Conservation (phyloP, 768 basidiomycete species). For the Pisolithus tinctorius region DNA sequence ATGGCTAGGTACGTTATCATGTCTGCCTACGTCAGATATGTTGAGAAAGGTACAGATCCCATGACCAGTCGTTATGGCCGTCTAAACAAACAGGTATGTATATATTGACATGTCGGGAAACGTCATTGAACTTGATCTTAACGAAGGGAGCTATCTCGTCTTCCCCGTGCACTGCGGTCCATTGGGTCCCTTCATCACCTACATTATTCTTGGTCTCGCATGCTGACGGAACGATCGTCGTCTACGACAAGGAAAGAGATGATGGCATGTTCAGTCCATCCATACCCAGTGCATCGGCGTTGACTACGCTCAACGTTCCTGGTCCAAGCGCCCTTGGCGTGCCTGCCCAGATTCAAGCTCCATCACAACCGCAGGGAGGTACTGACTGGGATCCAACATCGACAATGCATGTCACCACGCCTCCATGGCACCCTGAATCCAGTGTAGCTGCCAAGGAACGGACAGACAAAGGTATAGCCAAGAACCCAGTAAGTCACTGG, state of each 20-base stretch:
- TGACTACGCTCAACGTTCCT: conserved; percentile 17
- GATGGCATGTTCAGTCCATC: conserved; percentile 70
- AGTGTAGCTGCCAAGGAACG: conserved; percentile 25
- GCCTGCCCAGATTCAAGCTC: conserved; percentile 21
- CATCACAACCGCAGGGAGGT: conserved; percentile 20
- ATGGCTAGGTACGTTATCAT: conserved; percentile 72
- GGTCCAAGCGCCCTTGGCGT: conserved; percentile 12
- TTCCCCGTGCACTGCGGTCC: conserved; percentile 82
- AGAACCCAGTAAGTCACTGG: conserved; percentile 93
- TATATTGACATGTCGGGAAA: background rate
- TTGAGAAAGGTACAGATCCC: conserved; percentile 46
- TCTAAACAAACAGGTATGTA: conserved; percentile 74
- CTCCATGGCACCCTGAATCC: conserved; percentile 75
- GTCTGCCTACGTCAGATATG: conserved; percentile 3
- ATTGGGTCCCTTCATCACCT: conserved; percentile 78
- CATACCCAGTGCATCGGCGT: conserved; percentile 35
- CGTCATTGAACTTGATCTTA: conserved; percentile 6
- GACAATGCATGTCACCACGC: conserved; percentile 72
- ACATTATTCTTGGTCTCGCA: conserved; percentile 83
- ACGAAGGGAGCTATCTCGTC: conserved; percentile 66
- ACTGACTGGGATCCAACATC: conserved; percentile 73
- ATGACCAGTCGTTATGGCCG: conserved; percentile 76
- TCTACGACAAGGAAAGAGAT: conserved; percentile 88
- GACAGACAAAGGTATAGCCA: conserved; percentile 61
- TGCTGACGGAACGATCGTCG: conserved; percentile 82